Evolutionary conservation across 345 rosid genomes (phyloP), one percentile per base, ranked within the genome.

Genomic region (Schrenkiella parvula): DNA sequence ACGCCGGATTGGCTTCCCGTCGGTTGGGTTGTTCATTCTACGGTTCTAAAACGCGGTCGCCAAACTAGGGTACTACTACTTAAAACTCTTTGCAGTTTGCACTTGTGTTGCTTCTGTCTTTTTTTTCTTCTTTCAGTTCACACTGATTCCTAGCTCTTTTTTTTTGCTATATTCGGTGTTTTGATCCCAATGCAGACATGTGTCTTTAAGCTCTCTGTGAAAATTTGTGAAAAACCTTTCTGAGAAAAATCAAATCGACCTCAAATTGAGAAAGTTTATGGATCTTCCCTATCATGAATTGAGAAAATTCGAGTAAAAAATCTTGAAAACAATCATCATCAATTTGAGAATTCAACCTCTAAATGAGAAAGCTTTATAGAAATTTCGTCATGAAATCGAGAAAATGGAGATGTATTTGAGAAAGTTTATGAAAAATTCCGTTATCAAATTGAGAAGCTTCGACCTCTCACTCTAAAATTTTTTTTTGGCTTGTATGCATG

Each of bases 1-100:
- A 76, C 79, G 11, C 68, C 79, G 71, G 86, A 83, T 41, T 79
- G 59, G 81, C 87, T 86, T 52, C 93, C 90, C 41, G 26, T 72
- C 42, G 86, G 87, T 8, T 88, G 93, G 90, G 47, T 70, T 37
- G 42, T 21, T 19, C 75, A 80, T n/a, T 79, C 78, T 28, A 80
- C 68, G 39, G 76, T 47, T 44, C 78, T 69, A 19, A 84, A 76
- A 66, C 76, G 83, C 11, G 88, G 90, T 53, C 83, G 87, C 54
- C 68, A 75, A 79, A 70, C 76, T 57, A 80, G 51, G 79, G 93
- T 88, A 72, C 55, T 15, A 72, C 55, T 15, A 5, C 37, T 59
- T 8, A 3, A 5, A 12, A 32, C 57, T 54, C 51, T 22, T 21
- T 14, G n/a, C 12, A n/a, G n/a, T n/a, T n/a, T n/a, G n/a, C n/a